Evolutionary conservation across 2,329 filamentous ascomycete species (phyloP), one percentile per base, ranked within the genome.

Genomic region (Cephalotrichum gorgonifer): DNA sequence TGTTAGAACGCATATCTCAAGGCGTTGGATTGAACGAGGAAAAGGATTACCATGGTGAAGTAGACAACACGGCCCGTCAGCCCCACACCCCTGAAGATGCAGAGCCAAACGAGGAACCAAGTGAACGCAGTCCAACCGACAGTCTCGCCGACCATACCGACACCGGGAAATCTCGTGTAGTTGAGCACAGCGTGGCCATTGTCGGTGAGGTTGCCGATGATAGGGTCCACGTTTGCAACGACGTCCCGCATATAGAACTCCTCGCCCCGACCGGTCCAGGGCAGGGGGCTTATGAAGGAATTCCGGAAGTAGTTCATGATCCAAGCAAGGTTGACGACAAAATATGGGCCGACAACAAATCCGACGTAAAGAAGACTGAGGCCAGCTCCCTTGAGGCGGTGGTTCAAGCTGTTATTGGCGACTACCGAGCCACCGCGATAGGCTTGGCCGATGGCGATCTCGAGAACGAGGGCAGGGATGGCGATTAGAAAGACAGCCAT

Each of bases 401-500:
- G 61, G 55, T 76, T 69, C 51, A 79, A 63, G 53, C 71, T 75
- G 62, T 74, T 72, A 57, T 69, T 78, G 4, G 75, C 74, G 48
- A 78, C 72, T 35, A 77, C 72, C 3, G 69, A 71, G 12, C 75
- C 75, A 35, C 73, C 75, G 12, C 74, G 73, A 55, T 78, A 77
- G 4, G 75, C 75, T 55, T 79, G 85, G 43, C 88, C 88, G 47
- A 86, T 88, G 48, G 85, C 85, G 46, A 79, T 76, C 57, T 80
- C 76, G 22, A 79, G 68, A 12, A 78, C 69, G 33, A 79, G 66
- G 0, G 71, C 68, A 0, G 76, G 76, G 42, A 79, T 78, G 33
- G 75, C 75, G 50, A 80, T 68, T 11, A 78, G 59, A 50, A 76
- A 73, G 15, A 79, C 67, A 6, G 73, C 72, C 50, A 79, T 62